Conservation (phyloP, 192 early-diverging fungal genomes). For the Lobulomyces angularis region DNA sequence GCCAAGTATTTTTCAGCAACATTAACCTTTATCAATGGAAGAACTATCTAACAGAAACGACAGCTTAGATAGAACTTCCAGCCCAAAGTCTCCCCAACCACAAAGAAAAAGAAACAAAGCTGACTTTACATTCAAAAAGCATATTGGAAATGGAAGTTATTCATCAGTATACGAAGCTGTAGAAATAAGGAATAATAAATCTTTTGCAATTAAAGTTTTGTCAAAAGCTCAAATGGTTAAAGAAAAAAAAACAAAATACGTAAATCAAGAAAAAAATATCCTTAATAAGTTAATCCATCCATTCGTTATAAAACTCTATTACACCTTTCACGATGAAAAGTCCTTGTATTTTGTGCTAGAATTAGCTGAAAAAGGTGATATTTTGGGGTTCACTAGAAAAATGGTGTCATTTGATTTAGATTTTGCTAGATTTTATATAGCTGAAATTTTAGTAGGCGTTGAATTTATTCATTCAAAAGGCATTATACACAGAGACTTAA, state of each 20-base stretch:
- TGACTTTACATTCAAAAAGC: background rate
- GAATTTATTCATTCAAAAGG: constrained; percentile 79
- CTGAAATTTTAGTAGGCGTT: constrained; percentile 72
- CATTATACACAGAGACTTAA: constrained; percentile 88
- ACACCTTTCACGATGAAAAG: constrained; percentile 85
- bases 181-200: background rate
- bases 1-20: no score
- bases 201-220: no score
- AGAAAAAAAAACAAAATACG: constrained; percentile 93
- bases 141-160: background rate
- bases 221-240: constrained; percentile 81
- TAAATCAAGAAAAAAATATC: constrained; percentile 78
- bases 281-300: constrained; percentile 72
- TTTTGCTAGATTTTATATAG: constrained; percentile 70
- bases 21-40: no score
- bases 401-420: constrained; percentile 60
- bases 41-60: no score
- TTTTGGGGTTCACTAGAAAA: constrained; percentile 60
- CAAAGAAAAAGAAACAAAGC: no score
- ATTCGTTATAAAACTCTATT: constrained; percentile 83
- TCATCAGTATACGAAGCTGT: background rate
- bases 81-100: no score
- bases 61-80: no score
- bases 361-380: constrained; percentile 78
- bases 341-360: constrained; percentile 92